These are phyloP conservation scores for Leptosphaerulina australis DNA, from an alignment of 2,329 filamentous ascomycete species.

Conservation along the genomic window DNA sequence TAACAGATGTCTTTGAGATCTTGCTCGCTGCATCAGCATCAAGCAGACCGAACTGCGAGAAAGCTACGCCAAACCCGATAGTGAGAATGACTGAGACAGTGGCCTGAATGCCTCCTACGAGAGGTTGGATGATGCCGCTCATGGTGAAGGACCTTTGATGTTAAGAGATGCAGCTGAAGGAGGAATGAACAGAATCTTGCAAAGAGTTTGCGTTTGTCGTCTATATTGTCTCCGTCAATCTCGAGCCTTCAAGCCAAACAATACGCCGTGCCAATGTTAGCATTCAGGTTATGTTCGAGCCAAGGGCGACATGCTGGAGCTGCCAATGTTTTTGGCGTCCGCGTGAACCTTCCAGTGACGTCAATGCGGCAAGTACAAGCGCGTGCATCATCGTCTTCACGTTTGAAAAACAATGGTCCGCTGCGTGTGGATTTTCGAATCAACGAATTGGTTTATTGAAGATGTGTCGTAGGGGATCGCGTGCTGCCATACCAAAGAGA, in stretches of 20 bases:
- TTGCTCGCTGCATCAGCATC: conserved; percentile 57
- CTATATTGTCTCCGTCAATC: conserved; percentile 1
- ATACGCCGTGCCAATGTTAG: conserved; percentile 12
- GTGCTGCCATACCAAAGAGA: conserved; percentile 7
- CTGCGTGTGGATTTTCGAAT: not conserved
- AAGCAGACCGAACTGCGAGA: conserved; percentile 58
- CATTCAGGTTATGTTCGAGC: conserved; percentile 13
- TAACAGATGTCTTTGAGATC: conserved; percentile 59
- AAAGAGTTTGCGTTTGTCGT: not conserved
- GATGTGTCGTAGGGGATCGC: conserved; percentile 1
- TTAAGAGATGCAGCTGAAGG: not conserved
- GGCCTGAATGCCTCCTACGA: conserved; percentile 62
- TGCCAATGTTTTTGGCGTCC: conserved; percentile 15
- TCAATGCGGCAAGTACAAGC: conserved; percentile 9
- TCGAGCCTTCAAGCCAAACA: not conserved
- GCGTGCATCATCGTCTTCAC: not conserved
- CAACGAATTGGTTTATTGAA: not conserved
- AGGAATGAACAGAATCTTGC: not conserved
- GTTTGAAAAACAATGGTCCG: not conserved
- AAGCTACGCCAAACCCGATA: conserved; percentile 59
- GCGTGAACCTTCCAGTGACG: conserved; percentile 13
- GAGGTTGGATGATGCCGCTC: conserved; percentile 40
- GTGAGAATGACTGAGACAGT: conserved; percentile 61
- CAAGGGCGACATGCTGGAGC: conserved; percentile 4
- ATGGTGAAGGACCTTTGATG: not conserved